These are phyloP conservation scores for Prunus persica DNA, from an alignment of 306 rosid genomes.

Conservation along the genomic window Prunus_persica_NCBIv2 NC_034015.1:17952001-17952500, in stretches of 20 bases:
- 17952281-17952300: constrained; percentile 2
- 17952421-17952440: constrained; percentile 94
- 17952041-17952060: background rate
- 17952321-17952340: background rate
- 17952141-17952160: background rate
- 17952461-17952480: constrained; percentile 25
- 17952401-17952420: constrained; percentile 87
- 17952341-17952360: constrained; percentile 1
- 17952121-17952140: background rate
- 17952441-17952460: constrained; percentile 96
- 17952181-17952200: constrained; percentile 59
- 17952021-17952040: too few species aligned
- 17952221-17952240: constrained; percentile 94
- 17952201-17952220: constrained; percentile 96
- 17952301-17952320: background rate
- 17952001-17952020: background rate
- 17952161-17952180: constrained; percentile 13
- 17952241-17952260: constrained; percentile 88
- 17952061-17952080: background rate
- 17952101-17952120: background rate
- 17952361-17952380: constrained; percentile 27
- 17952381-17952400: constrained; percentile 67
- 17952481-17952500: too few species aligned
- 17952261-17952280: constrained; percentile 79
- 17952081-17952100: background rate